Base-by-base conservation (phyloP, 352 stramenopile species). In the Phytopythium montanum region DNA sequence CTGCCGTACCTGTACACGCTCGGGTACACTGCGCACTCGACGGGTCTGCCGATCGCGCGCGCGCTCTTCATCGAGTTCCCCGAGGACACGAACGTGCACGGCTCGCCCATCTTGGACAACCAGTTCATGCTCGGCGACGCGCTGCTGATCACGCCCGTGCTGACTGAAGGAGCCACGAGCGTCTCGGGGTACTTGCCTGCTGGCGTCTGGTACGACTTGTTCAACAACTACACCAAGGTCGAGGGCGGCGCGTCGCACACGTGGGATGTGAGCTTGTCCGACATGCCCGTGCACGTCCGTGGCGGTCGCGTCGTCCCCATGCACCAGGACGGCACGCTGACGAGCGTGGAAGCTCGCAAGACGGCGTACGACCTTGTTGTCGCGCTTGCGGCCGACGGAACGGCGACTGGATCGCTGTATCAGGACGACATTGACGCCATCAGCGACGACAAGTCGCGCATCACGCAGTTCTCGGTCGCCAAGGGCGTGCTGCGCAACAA, bases 1-100 rank as follows among this genome's bases (percentile, higher is more conserved):
- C 60, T 95, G 41, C 87, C 87, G 25, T 92, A 90, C 61, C 60
- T 92, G 14, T 94, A 94, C 66, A 90, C 87, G 31, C 69, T 90
- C 34, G 79, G 87, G 7, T 89, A 87, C 41, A 63, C 84, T 25
- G 79, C 81, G 6, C 61, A 87, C 36, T 33, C 54, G 0, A 54
- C 65, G 5, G 84, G 82, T 31, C 31, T 63, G 12, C 75, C 78
- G 1, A 88, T 89, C 59, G 72, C 70, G 23, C 75, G 79, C 16
- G 63, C 80, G 16, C 57, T 93, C 25, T 79, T 87, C 46, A 75
- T 84, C 59, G 81, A 93, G 56, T 93, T 88, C 61, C 79, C 79
- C 0, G 55, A 60, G 8, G 76, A 88, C 48, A 63, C 59, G 1
- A 74, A 62, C 42, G 60, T 76, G 0, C 62, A 75, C 41, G 61